Conservation (phyloP, 768 basidiomycete species). For the Amanita muscaria region DNA sequence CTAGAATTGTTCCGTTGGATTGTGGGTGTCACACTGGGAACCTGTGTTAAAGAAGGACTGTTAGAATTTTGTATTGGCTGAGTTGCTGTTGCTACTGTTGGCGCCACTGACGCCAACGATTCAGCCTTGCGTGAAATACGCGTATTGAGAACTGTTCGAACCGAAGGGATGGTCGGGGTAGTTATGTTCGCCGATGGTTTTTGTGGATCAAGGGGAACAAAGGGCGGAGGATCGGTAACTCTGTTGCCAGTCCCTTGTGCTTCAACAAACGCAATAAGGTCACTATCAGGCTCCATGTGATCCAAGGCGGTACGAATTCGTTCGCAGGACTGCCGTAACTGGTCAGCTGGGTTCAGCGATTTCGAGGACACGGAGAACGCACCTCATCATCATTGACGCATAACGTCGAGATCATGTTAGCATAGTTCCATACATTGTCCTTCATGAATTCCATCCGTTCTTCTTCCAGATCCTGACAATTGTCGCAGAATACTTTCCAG, state of each 20-base stretch:
- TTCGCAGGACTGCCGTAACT: slow-evolving; percentile 71
- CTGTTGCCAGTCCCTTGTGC: slow-evolving; percentile 80
- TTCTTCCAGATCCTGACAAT: slow-evolving; percentile 95
- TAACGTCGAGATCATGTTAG: slow-evolving; percentile 89
- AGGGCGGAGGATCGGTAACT: slow-evolving; percentile 71
- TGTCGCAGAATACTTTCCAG: slow-evolving; percentile 93
- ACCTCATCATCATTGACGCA: slow-evolving; percentile 95
- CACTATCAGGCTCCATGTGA: slow-evolving; percentile 74
- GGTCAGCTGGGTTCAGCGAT: slow-evolving; percentile 4
- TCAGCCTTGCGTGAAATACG: slow-evolving; percentile 7
- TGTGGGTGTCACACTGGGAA: no score
- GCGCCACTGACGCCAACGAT: neutral
- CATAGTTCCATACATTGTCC: slow-evolving; percentile 91
- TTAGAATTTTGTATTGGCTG: neutral
- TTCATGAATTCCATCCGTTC: slow-evolving; percentile 91
- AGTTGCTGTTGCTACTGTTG: neutral
- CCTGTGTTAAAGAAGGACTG: no score
- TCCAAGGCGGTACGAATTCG: slow-evolving; percentile 78
- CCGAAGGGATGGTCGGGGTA: neutral
- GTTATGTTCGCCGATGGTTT: slow-evolving; percentile 13
- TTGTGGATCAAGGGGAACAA: slow-evolving; percentile 54
- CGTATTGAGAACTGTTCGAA: neutral
- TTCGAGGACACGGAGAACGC: slow-evolving; percentile 1
- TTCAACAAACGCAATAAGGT: slow-evolving; percentile 79
- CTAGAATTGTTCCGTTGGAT: no score